Evolutionary conservation across 2,329 filamentous ascomycete species (phyloP).

Genomic region (Coniochaeta prunicola): DNA sequence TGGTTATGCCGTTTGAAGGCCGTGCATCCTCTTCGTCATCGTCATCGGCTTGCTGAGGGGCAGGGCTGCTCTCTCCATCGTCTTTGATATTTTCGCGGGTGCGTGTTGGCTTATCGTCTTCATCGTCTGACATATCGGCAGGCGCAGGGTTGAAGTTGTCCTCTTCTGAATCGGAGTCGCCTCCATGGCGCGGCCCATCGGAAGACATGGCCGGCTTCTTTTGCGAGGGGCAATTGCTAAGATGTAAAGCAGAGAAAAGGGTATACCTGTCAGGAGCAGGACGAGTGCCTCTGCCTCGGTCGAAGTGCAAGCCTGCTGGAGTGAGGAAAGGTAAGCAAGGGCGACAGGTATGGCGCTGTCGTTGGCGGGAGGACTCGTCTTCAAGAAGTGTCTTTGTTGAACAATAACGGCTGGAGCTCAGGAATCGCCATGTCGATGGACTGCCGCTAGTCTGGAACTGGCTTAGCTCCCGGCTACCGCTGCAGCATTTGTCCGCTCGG

Average conservation of each 20-base stretch:
- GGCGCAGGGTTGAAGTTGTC: slow-evolving; percentile 83
- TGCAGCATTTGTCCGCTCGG: background rate
- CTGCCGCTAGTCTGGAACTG: background rate
- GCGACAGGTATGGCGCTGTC: background rate
- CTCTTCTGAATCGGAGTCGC: slow-evolving; percentile 68
- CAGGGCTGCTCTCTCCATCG: slow-evolving; percentile 28
- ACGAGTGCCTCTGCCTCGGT: background rate
- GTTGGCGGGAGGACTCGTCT: background rate
- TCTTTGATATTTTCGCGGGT: slow-evolving; percentile 15
- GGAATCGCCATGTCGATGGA: background rate
- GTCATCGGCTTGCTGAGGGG: slow-evolving; percentile 35
- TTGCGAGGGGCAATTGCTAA: background rate
- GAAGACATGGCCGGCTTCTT: background rate
- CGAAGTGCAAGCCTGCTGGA: background rate
- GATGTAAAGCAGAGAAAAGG: background rate
- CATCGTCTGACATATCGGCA: slow-evolving; percentile 66
- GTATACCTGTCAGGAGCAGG: background rate
- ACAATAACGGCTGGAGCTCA: background rate
- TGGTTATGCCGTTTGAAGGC: slow-evolving; percentile 4
- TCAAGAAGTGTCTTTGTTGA: background rate
- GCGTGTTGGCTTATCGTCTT: slow-evolving; percentile 38
- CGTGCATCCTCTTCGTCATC: slow-evolving; percentile 26
- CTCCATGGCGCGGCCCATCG: background rate
- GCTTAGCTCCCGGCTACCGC: background rate
- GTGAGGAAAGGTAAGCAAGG: background rate